These are phyloP conservation scores for Zymoseptoria brevis DNA, from an alignment of 2,329 filamentous ascomycete genomes.

Conservation along the genomic window DNA sequence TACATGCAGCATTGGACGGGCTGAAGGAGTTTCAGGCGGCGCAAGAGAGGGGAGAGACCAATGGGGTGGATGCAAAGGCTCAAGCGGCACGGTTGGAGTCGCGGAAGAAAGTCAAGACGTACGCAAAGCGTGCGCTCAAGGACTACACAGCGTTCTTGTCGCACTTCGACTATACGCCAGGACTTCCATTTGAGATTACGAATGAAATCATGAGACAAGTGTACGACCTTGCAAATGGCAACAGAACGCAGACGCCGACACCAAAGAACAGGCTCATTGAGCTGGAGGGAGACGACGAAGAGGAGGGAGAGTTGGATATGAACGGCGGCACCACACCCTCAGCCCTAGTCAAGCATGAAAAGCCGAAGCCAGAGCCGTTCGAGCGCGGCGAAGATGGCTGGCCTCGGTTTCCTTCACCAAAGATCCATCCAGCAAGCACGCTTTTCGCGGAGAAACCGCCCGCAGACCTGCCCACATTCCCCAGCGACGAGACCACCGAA, in stretches of 20 bases:
- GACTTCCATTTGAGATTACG: conserved; percentile 53
- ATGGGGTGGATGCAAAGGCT: conserved; percentile 41
- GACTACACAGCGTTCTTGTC: conserved; percentile 68
- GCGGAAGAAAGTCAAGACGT: conserved; percentile 61
- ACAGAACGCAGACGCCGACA: conserved; percentile 25
- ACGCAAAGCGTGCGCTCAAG: conserved; percentile 66
- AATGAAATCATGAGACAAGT: conserved; percentile 52
- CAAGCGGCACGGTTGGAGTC: conserved; percentile 47
- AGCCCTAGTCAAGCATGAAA: conserved; percentile 39
- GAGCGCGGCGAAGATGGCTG: conserved; percentile 33
- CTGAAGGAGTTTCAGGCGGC: conserved; percentile 30
- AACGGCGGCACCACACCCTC: conserved; percentile 23
- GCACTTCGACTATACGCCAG: conserved; percentile 70
- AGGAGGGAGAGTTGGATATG: conserved; percentile 15
- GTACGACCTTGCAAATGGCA: conserved; percentile 46
- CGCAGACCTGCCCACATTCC: conserved; percentile 59
- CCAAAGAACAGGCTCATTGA: conserved; percentile 26
- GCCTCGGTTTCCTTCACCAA: conserved; percentile 42
- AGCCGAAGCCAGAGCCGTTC: conserved; percentile 24
- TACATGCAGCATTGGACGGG: conserved; percentile 50
- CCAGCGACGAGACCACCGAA: conserved; percentile 34
- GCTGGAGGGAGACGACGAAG: conserved; percentile 16
- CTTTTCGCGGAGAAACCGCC: conserved; percentile 66
- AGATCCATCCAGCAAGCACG: conserved; percentile 50
- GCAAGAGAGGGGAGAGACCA: conserved; percentile 29